Evolutionary conservation across 2,329 filamentous ascomycete species (phyloP).

Genomic region (Trichoderma koningii): DNA sequence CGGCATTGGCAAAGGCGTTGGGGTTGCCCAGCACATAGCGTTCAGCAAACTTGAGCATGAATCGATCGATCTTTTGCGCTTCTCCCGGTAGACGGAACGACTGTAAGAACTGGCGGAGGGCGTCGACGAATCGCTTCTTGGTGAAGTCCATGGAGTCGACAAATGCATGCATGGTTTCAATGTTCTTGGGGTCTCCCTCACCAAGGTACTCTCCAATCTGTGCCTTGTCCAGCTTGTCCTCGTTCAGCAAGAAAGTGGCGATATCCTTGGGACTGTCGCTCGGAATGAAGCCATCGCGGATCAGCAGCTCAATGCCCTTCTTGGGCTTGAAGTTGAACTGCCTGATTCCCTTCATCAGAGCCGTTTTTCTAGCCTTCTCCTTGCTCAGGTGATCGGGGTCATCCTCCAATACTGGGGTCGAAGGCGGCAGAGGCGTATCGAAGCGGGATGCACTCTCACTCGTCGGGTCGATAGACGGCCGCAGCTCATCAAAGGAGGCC

Average conservation of each 20-base stretch:
- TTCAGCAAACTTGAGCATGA: slow-evolving; percentile 99
- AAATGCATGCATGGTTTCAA: slow-evolving; percentile 98
- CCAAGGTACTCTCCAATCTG: slow-evolving; percentile 93
- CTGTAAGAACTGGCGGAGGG: slow-evolving; percentile 87
- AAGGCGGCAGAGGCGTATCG: slow-evolving; percentile 59
- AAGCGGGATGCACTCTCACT: slow-evolving; percentile 63
- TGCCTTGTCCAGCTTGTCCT: slow-evolving; percentile 85
- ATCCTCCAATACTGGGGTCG: slow-evolving; percentile 75
- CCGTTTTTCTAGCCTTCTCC: slow-evolving; percentile 91
- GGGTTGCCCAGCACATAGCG: slow-evolving; percentile 93
- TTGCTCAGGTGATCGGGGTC: slow-evolving; percentile 93
- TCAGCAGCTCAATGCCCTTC: slow-evolving; percentile 79
- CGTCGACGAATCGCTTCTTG: slow-evolving; percentile 89
- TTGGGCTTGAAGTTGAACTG: slow-evolving; percentile 99
- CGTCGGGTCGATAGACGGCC: slow-evolving; percentile 69
- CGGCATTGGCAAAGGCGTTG: slow-evolving; percentile 95
- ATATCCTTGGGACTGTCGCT: slow-evolving; percentile 80
- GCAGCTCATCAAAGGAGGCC: slow-evolving; percentile 50
- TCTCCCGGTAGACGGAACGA: slow-evolving; percentile 94
- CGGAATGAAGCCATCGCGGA: slow-evolving; percentile 84
- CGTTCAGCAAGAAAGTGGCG: slow-evolving; percentile 76
- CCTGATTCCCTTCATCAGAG: slow-evolving; percentile 81
- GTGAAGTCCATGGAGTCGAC: slow-evolving; percentile 94
- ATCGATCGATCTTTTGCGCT: slow-evolving; percentile 97
- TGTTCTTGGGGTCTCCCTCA: slow-evolving; percentile 89